Evolutionary conservation across 257 asterid species (phyloP).

Genomic region (Scutellaria baicalensis): DNA sequence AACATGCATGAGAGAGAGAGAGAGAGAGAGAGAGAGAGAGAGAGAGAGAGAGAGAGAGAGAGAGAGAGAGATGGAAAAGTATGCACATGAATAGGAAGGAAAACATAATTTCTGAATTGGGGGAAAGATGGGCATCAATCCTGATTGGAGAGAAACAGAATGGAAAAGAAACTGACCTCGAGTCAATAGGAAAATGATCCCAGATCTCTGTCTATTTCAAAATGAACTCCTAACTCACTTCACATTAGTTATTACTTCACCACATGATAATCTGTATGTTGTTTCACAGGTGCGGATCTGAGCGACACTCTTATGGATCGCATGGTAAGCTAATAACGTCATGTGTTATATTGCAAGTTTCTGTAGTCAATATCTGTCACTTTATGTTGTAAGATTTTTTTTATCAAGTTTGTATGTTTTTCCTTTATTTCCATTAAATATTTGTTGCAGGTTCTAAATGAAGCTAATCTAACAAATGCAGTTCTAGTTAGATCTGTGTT

Average conservation of each 20-base stretch:
- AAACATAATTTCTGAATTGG: neutral
- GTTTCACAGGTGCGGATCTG: constrained; percentile 77
- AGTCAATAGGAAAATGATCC: no score
- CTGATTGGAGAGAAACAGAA: no score
- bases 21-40: neutral
- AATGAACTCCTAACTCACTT: no score
- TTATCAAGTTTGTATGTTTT: no score
- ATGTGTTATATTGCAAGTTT: neutral
- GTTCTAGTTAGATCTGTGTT: constrained; percentile 83
- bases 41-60: neutral
- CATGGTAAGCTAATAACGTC: constrained; percentile 49
- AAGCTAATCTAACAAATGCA: constrained; percentile 87
- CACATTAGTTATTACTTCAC: neutral
- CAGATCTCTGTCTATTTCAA: no score
- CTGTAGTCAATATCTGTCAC: neutral
- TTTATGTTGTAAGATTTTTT: neutral
- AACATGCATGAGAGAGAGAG: neutral
- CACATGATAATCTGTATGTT: neutral
- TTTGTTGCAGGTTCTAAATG: constrained; percentile 66
- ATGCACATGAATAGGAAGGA: neutral
- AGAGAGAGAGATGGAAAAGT: no score
- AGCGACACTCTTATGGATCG: constrained; percentile 98
- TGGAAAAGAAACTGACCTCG: no score
- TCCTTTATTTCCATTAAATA: neutral
- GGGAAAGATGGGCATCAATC: neutral